phyloP scores from a whole-genome alignment of 2,329 filamentous ascomycete genomes.

The Periconia digitata region DNA sequence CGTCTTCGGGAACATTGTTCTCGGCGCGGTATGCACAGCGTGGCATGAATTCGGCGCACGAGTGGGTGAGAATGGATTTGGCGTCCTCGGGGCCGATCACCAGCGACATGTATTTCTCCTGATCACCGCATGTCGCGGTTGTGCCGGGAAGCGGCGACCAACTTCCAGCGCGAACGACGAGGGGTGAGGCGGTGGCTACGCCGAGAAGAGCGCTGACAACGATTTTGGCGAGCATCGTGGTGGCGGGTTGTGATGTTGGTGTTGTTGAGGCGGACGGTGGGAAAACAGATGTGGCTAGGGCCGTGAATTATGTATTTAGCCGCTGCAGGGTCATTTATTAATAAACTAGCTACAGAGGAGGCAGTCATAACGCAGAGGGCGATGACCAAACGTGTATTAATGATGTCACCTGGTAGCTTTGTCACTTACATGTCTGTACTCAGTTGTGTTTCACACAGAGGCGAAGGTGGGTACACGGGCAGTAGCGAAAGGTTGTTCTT shows the following conservation, averaged over 20 bases:
- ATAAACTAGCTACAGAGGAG: not conserved
- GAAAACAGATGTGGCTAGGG: not conserved
- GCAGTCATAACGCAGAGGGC: no score
- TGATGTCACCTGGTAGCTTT: not conserved
- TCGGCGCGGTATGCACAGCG: constrained; percentile 22
- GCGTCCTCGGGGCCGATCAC: constrained; percentile 1
- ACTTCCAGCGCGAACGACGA: not conserved
- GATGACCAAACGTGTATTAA: not conserved
- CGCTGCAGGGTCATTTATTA: not conserved
- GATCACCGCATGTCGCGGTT: constrained; percentile 1
- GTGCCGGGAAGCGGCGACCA: constrained; percentile 1
- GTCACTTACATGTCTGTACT: not conserved
- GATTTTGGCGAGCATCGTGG: not conserved
- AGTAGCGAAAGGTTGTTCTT: not conserved
- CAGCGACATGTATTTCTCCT: constrained; percentile 2
- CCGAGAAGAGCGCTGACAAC: not conserved
- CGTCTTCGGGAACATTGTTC: constrained; percentile 12
- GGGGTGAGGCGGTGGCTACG: not conserved
- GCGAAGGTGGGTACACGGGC: not conserved
- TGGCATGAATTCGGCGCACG: constrained; percentile 32
- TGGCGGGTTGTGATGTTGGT: not conserved
- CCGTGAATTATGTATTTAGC: not conserved
- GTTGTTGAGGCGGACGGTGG: not conserved
- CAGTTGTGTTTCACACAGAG: no score
- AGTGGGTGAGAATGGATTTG: constrained; percentile 20